Base-by-base conservation (phyloP, 768 basidiomycete species). In the Rhodotorula toruloides region DNA sequence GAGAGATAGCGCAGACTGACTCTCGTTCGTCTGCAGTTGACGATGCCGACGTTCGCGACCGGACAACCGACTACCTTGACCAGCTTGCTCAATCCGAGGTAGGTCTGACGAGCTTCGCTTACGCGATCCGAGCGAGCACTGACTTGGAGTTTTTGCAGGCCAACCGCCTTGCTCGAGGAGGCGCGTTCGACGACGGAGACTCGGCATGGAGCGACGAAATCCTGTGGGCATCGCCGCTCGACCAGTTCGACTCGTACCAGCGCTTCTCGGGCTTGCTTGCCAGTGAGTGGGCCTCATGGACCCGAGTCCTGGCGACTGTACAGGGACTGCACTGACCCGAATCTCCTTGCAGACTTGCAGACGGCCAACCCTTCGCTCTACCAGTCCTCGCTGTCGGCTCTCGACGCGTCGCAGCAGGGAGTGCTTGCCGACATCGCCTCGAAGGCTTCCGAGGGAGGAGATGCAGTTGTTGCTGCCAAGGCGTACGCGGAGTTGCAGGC, bases 41-140 rank as follows among this genome's bases (percentile, higher is more conserved):
- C 86, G 90, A 89, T 40, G 65, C 58, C 75, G 91, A 93, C 76
- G 89, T 91, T 22, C 91, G 87, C 86, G 90, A 92, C 73, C 87
- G 89, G 64, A 89, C 91, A 72, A 90, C 89, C 13, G 88, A 87
- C 12, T 93, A 91, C 75, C 81, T 91, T 49, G 90, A 92, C 76
- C 79, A 90, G 82, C 83, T 93, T 40, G 90, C 89, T 12, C 84
- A 84, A 72, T 87, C 91, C 82, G 89, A 88, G 76, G 65, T 66
- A 25, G 31, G 68, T 27, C 50, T 78, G n/a, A 4, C 8, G 70
- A 16, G 17, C 58, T 58, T 10, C 27, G 25, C n/a, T n/a, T 14
- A 5, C 40, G 3, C 19, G 10, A 0, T 40, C 29, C 29, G 8
- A 7, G 17, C 42, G 5, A 13, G 9, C 14, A 13, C 55, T 47